Evolutionary conservation across 345 rosid species (phyloP), one percentile per base, ranked within the genome.

Genomic region (Eutrema yunnanense): DNA sequence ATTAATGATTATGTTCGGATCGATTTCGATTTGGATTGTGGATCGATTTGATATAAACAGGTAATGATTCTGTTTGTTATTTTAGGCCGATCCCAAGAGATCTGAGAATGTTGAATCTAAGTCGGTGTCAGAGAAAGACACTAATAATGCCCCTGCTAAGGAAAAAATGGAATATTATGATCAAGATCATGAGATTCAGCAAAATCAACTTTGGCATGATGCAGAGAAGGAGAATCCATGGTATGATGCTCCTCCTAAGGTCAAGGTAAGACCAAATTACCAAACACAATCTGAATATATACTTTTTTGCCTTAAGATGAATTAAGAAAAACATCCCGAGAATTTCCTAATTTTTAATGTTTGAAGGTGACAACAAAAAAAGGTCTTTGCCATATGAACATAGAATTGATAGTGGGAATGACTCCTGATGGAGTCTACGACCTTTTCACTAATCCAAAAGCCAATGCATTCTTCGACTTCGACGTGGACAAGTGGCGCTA

Each of bases 321-420:
- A 19, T 19, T 19, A 19, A 19, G 19, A 19, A 19, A 19, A 19
- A 19, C 19, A 19, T 19, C 19, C 19, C 19, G 19, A 19, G 1
- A 19, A 19, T 19, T 19, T 61, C 16, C 12, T 32, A 34, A 12
- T 8, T 19, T 55, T 36, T 33, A 3, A 3, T 3, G 16, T 0
- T 79, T 79, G 81, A 67, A 87, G 90, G 96, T 91, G 85, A 10
- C 92, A 89, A 11, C 87, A 81, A 14, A 83, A 43, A 43, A 55
- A 9, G 74, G 74, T 41, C 2, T 71, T 27, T 71, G 55, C 63
- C 54, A 19, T 53, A 10, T 73, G 54, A 33, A 63, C 36, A 29
- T 60, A 47, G 50, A 71, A 14, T 3, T 71, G 30, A 49, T 41
- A 50, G 0, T 71, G 11, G 74, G 67, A 30, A 3, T 3, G 2